Percentiles rank a stretch among this genome's conserved stretches.
phyloP scores from a whole-genome alignment of 2,329 filamentous ascomycete genomes.

The Botrytis deweyae region DNA sequence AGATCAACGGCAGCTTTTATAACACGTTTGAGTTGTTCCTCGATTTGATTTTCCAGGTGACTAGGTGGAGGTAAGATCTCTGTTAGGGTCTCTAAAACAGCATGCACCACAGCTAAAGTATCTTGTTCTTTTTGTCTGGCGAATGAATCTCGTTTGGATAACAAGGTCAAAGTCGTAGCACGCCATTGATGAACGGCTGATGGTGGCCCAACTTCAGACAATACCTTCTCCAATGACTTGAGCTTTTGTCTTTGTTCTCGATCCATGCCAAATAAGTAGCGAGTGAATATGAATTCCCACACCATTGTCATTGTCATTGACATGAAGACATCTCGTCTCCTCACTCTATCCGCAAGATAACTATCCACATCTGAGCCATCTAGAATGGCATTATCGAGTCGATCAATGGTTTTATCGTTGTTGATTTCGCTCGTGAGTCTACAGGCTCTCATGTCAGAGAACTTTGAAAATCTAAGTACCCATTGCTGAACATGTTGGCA shows the following conservation, averaged over 20 bases:
- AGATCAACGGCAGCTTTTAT: constrained; percentile 86
- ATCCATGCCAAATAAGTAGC: constrained; percentile 98
- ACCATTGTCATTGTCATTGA: constrained; percentile 99
- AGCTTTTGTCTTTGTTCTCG: constrained; percentile 96
- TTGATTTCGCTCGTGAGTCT: constrained; percentile 79
- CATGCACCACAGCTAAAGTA: constrained; percentile 92
- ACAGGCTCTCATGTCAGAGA: constrained; percentile 88
- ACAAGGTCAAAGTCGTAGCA: constrained; percentile 86
- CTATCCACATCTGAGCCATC: constrained; percentile 91
- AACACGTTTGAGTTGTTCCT: constrained; percentile 81
- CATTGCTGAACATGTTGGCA: constrained; percentile 97
- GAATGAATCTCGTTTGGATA: constrained; percentile 79
- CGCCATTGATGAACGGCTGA: constrained; percentile 97
- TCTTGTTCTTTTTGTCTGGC: constrained; percentile 79
- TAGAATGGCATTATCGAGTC: constrained; percentile 89
- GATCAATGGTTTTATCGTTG: constrained; percentile 89
- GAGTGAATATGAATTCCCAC: constrained; percentile 97
- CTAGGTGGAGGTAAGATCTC: constrained; percentile 83
- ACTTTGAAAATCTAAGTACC: constrained; percentile 97
- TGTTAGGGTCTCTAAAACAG: constrained; percentile 80
- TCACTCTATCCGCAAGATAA: constrained; percentile 84
- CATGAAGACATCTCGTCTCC: constrained; percentile 93
- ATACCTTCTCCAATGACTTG: constrained; percentile 89
- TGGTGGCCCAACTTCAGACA: constrained; percentile 81
- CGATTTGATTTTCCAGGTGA: constrained; percentile 75